Evolutionary conservation across 495 filamentous ascomycete genomes (phyloP).

Genomic region (Aspergillus bridgeri): DNA sequence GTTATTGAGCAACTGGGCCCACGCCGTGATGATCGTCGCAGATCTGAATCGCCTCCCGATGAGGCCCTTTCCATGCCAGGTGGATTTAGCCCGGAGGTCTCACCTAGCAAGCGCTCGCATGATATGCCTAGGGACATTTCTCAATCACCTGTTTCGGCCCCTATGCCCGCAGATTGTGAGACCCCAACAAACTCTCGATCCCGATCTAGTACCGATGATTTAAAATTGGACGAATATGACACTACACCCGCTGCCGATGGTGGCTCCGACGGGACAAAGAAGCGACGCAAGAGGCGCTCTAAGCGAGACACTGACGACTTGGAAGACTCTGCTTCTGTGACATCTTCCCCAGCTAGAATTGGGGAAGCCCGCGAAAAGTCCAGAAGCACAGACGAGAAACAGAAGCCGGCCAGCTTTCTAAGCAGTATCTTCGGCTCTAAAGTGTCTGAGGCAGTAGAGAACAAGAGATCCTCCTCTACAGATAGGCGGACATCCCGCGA

Average conservation of each 20-base stretch:
- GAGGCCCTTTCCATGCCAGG: conserved; percentile 41
- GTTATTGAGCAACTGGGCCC: conserved; percentile 27
- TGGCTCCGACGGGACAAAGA: conserved; percentile 23
- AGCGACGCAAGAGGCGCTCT: conserved; percentile 28
- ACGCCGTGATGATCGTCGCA: conserved; percentile 4
- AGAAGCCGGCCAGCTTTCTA: conserved; percentile 34
- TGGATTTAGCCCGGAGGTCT: conserved; percentile 32
- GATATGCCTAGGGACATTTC: conserved; percentile 15
- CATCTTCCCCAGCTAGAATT: conserved; percentile 33
- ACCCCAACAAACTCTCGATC: conserved; percentile 20
- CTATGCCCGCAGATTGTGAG: conserved; percentile 14
- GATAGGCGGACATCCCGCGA: conserved; percentile 37
- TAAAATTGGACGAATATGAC: conserved; percentile 20
- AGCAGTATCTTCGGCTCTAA: conserved; percentile 39
- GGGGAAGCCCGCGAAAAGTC: conserved; percentile 30
- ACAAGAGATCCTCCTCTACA: conserved; percentile 30
- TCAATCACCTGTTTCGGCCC: conserved; percentile 27
- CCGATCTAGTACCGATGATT: conserved; percentile 20
- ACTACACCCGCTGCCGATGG: conserved; percentile 5
- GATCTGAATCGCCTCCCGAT: conserved; percentile 18
- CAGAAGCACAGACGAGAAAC: conserved; percentile 31
- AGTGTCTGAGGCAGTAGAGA: conserved; percentile 32
- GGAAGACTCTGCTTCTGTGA: conserved; percentile 34
- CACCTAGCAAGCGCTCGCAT: conserved; percentile 10
- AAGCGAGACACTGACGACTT: conserved; percentile 31